Conservation (phyloP, 805 yeast species). For the Scheffersomyces ergatensis region DNA sequence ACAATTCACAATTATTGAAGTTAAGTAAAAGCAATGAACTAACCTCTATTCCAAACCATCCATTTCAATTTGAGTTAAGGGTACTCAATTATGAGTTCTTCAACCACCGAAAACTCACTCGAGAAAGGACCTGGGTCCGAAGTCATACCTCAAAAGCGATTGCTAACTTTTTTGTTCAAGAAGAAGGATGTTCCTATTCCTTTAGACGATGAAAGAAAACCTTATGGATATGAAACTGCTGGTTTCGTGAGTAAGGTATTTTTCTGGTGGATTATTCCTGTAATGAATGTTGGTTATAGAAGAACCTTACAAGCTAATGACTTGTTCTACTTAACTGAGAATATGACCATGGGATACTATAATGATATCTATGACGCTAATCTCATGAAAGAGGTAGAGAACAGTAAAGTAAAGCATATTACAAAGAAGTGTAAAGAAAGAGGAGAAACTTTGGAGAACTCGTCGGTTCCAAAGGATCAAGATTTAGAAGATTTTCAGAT, state of each 20-base stretch:
- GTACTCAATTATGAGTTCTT: no score
- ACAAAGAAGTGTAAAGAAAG: slow-evolving; percentile 19
- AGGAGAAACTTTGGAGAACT: slow-evolving; percentile 13
- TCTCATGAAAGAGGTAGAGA: slow-evolving; percentile 12
- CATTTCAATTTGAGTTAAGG: no score
- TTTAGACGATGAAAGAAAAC: slow-evolving; percentile 42
- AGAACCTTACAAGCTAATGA: slow-evolving; percentile 63
- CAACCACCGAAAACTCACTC: background rate
- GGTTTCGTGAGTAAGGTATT: slow-evolving; percentile 40
- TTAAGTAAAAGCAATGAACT: no score
- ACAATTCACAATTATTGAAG: no score
- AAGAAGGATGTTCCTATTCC: slow-evolving; percentile 50
- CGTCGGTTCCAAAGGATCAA: slow-evolving; percentile 12
- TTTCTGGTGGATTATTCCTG: slow-evolving; percentile 65
- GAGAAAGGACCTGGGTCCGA: background rate
- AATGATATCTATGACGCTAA: slow-evolving; percentile 9
- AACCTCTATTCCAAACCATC: no score
- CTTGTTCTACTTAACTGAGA: slow-evolving; percentile 35
- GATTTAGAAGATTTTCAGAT: slow-evolving; percentile 24
- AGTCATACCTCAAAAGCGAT: slow-evolving; percentile 36
- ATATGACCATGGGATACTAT: slow-evolving; percentile 26
- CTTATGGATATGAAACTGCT: slow-evolving; percentile 34
- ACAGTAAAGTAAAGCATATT: slow-evolving; percentile 12
- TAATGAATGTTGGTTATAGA: slow-evolving; percentile 62
- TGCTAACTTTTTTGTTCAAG: slow-evolving; percentile 47